Evolutionary conservation across 2,329 filamentous ascomycete genomes (phyloP), one percentile per base, ranked within the genome.

Genomic region (Aspergillus viridinutans): DNA sequence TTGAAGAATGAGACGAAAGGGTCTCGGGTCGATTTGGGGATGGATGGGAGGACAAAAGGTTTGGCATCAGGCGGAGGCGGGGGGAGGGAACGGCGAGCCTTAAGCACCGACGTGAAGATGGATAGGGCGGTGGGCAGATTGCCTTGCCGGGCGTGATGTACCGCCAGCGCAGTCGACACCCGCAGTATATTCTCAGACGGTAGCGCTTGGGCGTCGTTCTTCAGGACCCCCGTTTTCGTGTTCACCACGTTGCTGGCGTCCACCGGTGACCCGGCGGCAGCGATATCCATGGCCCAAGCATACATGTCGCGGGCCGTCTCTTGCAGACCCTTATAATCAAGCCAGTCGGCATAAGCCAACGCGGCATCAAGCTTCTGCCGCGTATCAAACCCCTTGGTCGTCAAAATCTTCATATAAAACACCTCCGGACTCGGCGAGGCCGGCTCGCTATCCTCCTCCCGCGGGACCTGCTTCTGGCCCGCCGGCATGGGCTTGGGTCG

Each of bases 101-200:
- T 86, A 10, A 97, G 85, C 48, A 96, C 79, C 28, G 92, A 96
- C 43, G 96, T 81, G 67, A 96, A 89, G 52, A 96, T 90, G 2
- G 93, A 90, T 1, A 97, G 82, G 1, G 93, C 90, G 3, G 81
- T 75, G 6, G 84, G 74, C 20, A 91, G 69, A 62, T 92, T 83
- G 20, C 85, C 87, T 55, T 80, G 81, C 48, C 85, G 82, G 6
- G 92, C 93, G 63, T 88, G 85, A 75, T 94, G 89, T 14, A 87
- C 87, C 3, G 89, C 92, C 1, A 95, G 79, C 12, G 88, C 87
- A 0, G 91, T 96, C 40, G 90, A 83, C 3, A 89, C 83, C 25
- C 82, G 82, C 47, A 97, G 79, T 1, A 96, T 73, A 67, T 97
- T 97, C 5, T 83, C 80, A 0, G 89, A 90, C 0, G 89, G 83